These are phyloP conservation scores for Rehmannia glutinosa DNA, from an alignment of 257 asterid species.

Conservation along the genomic window DNA sequence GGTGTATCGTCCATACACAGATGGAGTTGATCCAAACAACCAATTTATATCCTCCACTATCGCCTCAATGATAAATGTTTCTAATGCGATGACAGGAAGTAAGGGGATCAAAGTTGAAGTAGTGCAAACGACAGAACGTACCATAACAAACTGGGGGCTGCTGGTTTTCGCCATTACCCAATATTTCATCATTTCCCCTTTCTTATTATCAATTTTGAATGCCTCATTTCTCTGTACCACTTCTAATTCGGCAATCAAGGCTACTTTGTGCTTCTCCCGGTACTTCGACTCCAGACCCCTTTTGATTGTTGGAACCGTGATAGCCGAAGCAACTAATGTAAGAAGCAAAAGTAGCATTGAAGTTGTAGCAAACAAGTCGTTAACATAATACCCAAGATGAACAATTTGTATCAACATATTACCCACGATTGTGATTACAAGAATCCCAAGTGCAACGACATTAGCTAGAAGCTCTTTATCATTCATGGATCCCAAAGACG, in stretches of 20 bases:
- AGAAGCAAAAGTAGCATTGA: slow-evolving; percentile 24
- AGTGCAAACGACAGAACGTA: slow-evolving; percentile 28
- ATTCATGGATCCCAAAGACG: slow-evolving; percentile 35
- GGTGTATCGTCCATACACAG: not conserved
- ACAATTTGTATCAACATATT: slow-evolving; percentile 21
- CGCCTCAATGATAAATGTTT: not conserved
- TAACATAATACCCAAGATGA: not conserved
- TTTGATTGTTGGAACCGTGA: slow-evolving; percentile 27
- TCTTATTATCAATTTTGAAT: slow-evolving; percentile 5
- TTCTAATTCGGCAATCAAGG: slow-evolving; percentile 9
- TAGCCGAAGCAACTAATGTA: slow-evolving; percentile 22
- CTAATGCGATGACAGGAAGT: not conserved
- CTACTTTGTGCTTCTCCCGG: slow-evolving; percentile 26
- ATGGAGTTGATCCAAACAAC: not conserved
- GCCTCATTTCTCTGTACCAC: slow-evolving; percentile 15
- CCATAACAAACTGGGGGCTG: slow-evolving; percentile 44
- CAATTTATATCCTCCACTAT: not conserved
- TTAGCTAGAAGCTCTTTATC: slow-evolving; percentile 25
- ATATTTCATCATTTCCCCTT: slow-evolving; percentile 15
- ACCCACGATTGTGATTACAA: slow-evolving; percentile 18
- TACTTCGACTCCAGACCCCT: slow-evolving; percentile 24
- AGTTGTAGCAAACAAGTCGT: not conserved
- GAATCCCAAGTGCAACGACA: slow-evolving; percentile 19
- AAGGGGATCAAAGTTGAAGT: slow-evolving; percentile 10
- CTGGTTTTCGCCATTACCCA: slow-evolving; percentile 42